These are phyloP conservation scores for Phytophthora tentaculata DNA, from an alignment of 352 stramenopile genomes.

Conservation along the genomic window DNA sequence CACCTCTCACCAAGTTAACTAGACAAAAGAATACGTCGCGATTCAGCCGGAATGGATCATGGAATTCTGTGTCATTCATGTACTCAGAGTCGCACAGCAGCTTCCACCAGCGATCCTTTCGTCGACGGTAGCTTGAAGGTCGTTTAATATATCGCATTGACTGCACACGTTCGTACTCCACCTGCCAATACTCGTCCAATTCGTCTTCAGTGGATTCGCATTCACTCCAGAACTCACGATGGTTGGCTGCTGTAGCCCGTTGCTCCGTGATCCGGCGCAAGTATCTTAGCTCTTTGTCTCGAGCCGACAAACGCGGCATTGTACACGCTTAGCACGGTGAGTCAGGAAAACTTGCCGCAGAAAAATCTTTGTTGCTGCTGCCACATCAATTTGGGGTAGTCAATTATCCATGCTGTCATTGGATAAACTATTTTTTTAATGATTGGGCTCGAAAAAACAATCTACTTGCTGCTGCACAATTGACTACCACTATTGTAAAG, in stretches of 20 bases:
- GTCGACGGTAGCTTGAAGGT: background rate
- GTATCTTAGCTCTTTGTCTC: constrained; percentile 2
- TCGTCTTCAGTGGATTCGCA: constrained; percentile 9
- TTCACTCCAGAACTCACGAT: constrained; percentile 9
- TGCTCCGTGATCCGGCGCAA: constrained; percentile 3
- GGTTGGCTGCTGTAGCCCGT: background rate
- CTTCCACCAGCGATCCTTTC: constrained; percentile 7
- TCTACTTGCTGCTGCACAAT: constrained; percentile 4
- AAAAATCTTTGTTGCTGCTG: background rate
- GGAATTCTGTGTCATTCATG: constrained; percentile 18
- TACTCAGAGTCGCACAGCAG: constrained; percentile 10
- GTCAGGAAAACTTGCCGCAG: too few species aligned
- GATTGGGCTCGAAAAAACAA: background rate
- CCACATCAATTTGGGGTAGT: too few species aligned
- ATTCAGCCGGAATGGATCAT: constrained; percentile 14
- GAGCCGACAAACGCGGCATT: constrained; percentile 14
- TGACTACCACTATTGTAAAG: constrained; percentile 13
- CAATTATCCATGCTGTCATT: background rate
- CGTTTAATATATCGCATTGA: background rate
- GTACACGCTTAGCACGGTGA: too few species aligned
- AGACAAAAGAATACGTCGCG: constrained; percentile 12
- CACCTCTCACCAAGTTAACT: constrained; percentile 6
- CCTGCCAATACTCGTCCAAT: constrained; percentile 8
- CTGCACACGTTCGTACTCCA: constrained; percentile 10
- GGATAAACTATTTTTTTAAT: background rate